Percentiles rank a stretch among this genome's conserved stretches.
Conservation (phyloP, 306 rosid species). For the Dicorynia guianensis region DNA sequence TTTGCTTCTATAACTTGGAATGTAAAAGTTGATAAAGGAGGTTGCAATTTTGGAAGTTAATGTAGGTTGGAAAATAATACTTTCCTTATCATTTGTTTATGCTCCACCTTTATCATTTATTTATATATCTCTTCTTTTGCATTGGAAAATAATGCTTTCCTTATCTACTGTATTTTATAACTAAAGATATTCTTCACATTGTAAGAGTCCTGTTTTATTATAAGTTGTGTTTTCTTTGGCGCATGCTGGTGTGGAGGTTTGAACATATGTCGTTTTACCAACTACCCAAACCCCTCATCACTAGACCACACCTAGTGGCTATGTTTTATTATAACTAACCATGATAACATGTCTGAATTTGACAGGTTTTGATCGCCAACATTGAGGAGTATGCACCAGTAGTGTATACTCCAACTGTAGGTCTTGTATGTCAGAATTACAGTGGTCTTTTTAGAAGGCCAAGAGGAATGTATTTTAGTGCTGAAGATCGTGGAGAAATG, state of each 20-base stretch:
- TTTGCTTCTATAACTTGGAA: background rate
- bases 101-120: background rate
- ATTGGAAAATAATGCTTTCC: slow-evolving; percentile 14
- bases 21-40: background rate
- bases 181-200: slow-evolving; percentile 27
- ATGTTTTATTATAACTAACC: slow-evolving; percentile 27
- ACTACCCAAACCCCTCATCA: too few species aligned
- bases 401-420: slow-evolving; percentile 75
- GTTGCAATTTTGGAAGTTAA: too few species aligned
- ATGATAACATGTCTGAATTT: slow-evolving; percentile 29
- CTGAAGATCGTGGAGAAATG: slow-evolving; percentile 75
- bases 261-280: too few species aligned
- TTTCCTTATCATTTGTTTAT: too few species aligned
- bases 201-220: background rate
- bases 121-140: slow-evolving; percentile 17
- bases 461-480: slow-evolving; percentile 76
- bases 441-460: slow-evolving; percentile 76
- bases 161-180: slow-evolving; percentile 31
- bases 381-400: slow-evolving; percentile 68
- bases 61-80: too few species aligned
- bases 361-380: slow-evolving; percentile 70
- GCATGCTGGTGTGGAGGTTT: too few species aligned
- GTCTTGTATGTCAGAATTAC: slow-evolving; percentile 71
- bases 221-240: too few species aligned
- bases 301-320: too few species aligned